Base-by-base conservation (phyloP, 106 monocot species). In the Phalaenopsis aphrodite region DNA sequence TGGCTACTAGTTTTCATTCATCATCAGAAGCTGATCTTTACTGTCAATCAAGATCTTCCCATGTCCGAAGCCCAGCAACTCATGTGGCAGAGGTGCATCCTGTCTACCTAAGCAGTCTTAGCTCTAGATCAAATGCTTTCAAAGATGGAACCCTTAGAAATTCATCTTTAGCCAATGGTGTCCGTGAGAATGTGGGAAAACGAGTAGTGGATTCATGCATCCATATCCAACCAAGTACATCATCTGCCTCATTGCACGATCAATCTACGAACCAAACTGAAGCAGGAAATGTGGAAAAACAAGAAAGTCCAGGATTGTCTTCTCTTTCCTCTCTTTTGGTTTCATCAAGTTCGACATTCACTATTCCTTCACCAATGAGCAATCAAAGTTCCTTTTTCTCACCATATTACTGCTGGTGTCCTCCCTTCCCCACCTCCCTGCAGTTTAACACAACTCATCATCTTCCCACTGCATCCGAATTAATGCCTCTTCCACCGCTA, bases 381-480 rank as follows among this genome's bases (percentile, higher is more conserved):
- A 19, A 57, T 15, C 78, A 49, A 4, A 84, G 78, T 46, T 57
- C 87, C n/a, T 23, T 77, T 14, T 90, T 91, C 71, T 89, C 90
- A 43, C 98, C 98, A n/a, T 87, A 91, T 71, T 99, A 99, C 66
- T 99, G 98, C 78, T 93, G 89, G 98, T 99, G 93, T 49, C 98
- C 91, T 38, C 91, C 91, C 3, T 84, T 74, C 45, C 80, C 89
- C 8, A 80, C 88, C 46, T 67, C 88, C 11, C 47, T 88, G 43
- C 92, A 87, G 72, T 85, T 78, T 64, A 74, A 78, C 16, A 30
- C 73, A 1, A 64, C 57, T 9, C 19, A 78, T 16, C 66, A 69
- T 77, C 57, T 78, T n/a, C 83, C 79, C 12, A 39, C 61, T 6
- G 8, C 77, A 55, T 46, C 75, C 42, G 87, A 90, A 79, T 81